phyloP scores from a whole-genome alignment of 208 protist species.

The Novymonas esmeraldas region DNA sequence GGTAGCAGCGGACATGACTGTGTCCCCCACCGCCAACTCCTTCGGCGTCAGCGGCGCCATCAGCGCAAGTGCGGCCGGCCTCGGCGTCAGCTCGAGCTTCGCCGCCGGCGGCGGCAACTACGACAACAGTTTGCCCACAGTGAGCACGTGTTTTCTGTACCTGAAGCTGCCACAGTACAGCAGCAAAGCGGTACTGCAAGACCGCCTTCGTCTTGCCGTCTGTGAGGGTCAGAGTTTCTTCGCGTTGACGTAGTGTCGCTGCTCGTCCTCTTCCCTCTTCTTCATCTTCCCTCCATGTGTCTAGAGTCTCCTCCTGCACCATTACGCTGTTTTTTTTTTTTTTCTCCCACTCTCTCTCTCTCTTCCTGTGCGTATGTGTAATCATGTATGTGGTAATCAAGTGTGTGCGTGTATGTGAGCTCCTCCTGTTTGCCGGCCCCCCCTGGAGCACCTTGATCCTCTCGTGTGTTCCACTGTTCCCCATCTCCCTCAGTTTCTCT shows the following conservation, averaged over 20 bases:
- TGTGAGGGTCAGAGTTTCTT: slow-evolving; percentile 78
- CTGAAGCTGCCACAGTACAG: slow-evolving; percentile 95
- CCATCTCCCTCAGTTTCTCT: too few species aligned
- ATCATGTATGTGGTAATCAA: neutral
- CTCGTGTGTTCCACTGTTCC: too few species aligned
- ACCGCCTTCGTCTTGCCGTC: slow-evolving; percentile 69
- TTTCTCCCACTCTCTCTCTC: neutral
- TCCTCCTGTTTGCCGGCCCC: too few species aligned
- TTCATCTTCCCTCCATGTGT: neutral
- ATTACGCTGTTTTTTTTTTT: neutral
- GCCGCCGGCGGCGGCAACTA: slow-evolving; percentile 1
- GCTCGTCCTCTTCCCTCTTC: neutral
- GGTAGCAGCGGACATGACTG: slow-evolving; percentile 5
- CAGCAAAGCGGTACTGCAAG: slow-evolving; percentile 63
- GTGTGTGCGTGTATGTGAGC: too few species aligned
- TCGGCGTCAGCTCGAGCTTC: slow-evolving; percentile 10
- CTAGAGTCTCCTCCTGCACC: neutral
- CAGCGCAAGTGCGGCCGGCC: slow-evolving; percentile 4
- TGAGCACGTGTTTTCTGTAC: slow-evolving; percentile 97
- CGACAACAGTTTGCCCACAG: slow-evolving; percentile 82
- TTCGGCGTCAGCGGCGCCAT: slow-evolving; percentile 3
- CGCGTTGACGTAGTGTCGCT: slow-evolving; percentile 50
- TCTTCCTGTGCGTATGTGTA: neutral
- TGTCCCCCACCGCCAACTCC: neutral
- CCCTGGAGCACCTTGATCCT: too few species aligned